Percentiles rank a stretch among this genome's conserved stretches.
These are phyloP conservation scores for Apiospora kogelbergensis DNA, from an alignment of 2,329 filamentous ascomycete species.

Conservation along the genomic window DNA sequence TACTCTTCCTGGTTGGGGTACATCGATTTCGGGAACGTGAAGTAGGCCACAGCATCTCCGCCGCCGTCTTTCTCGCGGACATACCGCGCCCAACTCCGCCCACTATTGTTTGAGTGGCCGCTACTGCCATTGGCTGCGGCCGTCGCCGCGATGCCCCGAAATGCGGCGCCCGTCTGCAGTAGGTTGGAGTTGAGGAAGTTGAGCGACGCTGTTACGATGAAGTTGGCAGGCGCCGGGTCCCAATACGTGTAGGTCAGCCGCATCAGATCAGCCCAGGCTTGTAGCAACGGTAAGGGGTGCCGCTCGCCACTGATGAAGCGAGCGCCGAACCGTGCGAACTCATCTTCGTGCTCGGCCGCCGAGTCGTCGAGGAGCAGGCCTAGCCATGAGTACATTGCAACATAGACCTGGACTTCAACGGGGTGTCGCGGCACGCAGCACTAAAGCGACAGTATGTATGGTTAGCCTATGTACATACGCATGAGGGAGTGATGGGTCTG, in stretches of 20 bases:
- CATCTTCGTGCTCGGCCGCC: constrained; percentile 17
- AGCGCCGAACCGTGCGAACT: constrained; percentile 25
- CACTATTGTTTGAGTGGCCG: constrained; percentile 19
- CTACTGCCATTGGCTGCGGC: constrained; percentile 8
- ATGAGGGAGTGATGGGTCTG: neutral
- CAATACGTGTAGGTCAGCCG: constrained; percentile 23
- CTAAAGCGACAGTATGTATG: rapidly evolving
- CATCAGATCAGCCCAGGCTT: constrained; percentile 24
- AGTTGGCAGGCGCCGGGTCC: constrained; percentile 26
- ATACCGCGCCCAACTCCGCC: constrained; percentile 27
- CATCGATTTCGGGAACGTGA: constrained; percentile 25
- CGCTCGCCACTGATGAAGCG: constrained; percentile 21
- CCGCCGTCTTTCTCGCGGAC: constrained; percentile 28
- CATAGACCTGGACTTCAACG: constrained; percentile 27
- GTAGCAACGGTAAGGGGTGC: constrained; percentile 21
- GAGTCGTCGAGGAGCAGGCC: constrained; percentile 31
- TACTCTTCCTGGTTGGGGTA: constrained; percentile 28
- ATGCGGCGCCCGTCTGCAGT: constrained; percentile 23
- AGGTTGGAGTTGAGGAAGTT: constrained; percentile 29
- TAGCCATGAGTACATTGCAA: constrained; percentile 32
- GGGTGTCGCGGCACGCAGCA: constrained; percentile 9
- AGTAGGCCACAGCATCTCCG: constrained; percentile 26
- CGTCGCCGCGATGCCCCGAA: neutral
- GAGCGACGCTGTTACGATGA: constrained; percentile 28
- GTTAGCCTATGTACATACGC: neutral